A percentile compares a stretch with the other conserved stretches of the same genome.
These are phyloP conservation scores for Linderniella brevidens DNA, from an alignment of 257 asterid species.

Conservation along the genomic window DNA sequence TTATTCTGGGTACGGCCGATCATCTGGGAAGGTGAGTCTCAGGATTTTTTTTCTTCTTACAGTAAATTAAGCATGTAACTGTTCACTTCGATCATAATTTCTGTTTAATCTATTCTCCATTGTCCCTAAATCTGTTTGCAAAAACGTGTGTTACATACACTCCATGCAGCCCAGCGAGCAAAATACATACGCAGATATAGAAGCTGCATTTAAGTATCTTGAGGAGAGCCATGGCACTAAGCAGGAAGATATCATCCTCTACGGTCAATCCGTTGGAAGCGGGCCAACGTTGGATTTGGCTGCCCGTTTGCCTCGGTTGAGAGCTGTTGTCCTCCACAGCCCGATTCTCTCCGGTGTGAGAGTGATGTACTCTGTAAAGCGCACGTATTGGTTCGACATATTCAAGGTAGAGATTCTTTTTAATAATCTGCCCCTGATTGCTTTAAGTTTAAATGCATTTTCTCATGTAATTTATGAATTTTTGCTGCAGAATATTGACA, in stretches of 20 bases:
- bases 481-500: conserved; percentile 60
- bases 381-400: conserved; percentile 52
- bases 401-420: conserved; percentile 23
- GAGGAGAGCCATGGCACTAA: conserved; percentile 53
- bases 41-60: neutral
- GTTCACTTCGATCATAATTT: neutral
- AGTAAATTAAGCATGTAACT: no score
- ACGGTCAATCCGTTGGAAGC: conserved; percentile 57
- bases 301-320: conserved; percentile 29
- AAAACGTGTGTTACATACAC: conserved; percentile 5
- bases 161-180: conserved; percentile 44
- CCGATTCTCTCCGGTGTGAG: conserved; percentile 51
- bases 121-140: neutral
- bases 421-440: neutral
- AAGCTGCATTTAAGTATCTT: conserved; percentile 50
- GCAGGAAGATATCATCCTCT: conserved; percentile 38
- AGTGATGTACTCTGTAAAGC: conserved; percentile 45
- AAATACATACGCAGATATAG: conserved; percentile 48
- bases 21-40: conserved; percentile 70
- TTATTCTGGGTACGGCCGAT: conserved; percentile 91
- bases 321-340: conserved; percentile 48
- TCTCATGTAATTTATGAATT: conserved; percentile 5
- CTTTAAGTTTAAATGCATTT: no score
- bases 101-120: neutral
- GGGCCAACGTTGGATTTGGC: conserved; percentile 53